Conservation (phyloP, 75 land plant species). For the Cryptomeria japonica region DNA sequence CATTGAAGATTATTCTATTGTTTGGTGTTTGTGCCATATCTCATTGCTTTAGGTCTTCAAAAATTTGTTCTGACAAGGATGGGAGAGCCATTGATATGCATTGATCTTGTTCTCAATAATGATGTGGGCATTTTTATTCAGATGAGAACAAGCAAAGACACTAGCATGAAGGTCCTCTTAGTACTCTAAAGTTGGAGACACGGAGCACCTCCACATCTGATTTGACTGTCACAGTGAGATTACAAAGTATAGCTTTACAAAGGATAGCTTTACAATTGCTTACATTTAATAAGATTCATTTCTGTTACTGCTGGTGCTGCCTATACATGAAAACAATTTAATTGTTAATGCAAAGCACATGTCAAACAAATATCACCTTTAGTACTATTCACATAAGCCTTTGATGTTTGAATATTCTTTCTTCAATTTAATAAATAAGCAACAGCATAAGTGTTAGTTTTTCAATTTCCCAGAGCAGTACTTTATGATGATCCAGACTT, state of each 20-base stretch:
- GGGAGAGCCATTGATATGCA: background rate
- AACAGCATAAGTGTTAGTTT: background rate
- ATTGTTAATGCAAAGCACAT: background rate
- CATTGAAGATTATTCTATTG: too few species aligned
- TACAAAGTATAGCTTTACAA: background rate
- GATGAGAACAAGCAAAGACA: background rate
- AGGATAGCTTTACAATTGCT: background rate
- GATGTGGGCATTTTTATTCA: background rate
- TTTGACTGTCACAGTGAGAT: background rate
- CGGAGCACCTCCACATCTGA: background rate
- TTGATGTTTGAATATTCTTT: background rate
- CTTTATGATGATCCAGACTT: background rate
- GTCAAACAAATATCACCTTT: background rate
- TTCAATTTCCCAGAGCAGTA: background rate
- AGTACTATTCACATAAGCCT: background rate
- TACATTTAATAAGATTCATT: background rate
- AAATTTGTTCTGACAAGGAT: background rate
- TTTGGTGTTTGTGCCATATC: background rate
- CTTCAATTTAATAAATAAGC: background rate
- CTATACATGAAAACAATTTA: background rate
- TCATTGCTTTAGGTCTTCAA: background rate
- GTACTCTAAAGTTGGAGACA: background rate
- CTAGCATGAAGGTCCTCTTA: background rate
- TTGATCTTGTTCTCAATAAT: background rate
- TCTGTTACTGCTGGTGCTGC: background rate